Base-by-base conservation (phyloP, 768 basidiomycete species). In the Megacollybia marginata region DNA sequence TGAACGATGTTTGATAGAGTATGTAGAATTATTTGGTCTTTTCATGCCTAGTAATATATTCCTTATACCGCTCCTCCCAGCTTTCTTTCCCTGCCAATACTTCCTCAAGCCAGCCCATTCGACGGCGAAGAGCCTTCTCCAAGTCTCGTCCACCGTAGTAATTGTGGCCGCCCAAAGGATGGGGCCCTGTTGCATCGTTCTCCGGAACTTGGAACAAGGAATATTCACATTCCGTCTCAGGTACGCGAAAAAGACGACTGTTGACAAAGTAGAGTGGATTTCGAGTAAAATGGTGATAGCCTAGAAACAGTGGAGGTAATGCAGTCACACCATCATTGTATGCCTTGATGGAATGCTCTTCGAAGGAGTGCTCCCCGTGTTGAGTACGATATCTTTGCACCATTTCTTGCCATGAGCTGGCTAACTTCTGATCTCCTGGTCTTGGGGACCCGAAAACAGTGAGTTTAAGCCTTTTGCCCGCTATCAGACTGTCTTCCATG, bases 301-400 rank as follows among this genome's bases (percentile, higher is more conserved):
- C 80, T 35, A 82, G 56, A 18, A 58, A 54, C 15, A 56, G 56
- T 32, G 78, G 79, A n/a, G 80, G 80, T n/a, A 83, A 62, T 2
- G 77, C 62, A 34, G 78, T 77, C 10, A 80, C 77, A 49, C 80
- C 80, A 58, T 83, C 80, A 52, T 80, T 80, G 56, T 74, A 78
- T 1, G 67, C 75, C 58, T 77, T 79, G 19, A 80, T 69, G 42
- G 68, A 69, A 55, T 75, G 75, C 56, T 80, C 79, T 5, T 59
- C 54, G 43, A 81, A 63, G 1, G 63, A 57, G 42, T 60, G 58
- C 18, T 59, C 54, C 13, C 76, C 75, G 45, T 70, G 53, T 34
- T 60, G 59, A 33, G 57, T 51, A 9, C 65, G 65, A 55, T 70
- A 72, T 0, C 52, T 47, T 20, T 56, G 57, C 5, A 76, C 59